Percentiles rank a stretch among this genome's conserved stretches.
Evolutionary conservation across 2,329 filamentous ascomycete species (phyloP).

Genomic region (Aspergillus clavatus): DNA sequence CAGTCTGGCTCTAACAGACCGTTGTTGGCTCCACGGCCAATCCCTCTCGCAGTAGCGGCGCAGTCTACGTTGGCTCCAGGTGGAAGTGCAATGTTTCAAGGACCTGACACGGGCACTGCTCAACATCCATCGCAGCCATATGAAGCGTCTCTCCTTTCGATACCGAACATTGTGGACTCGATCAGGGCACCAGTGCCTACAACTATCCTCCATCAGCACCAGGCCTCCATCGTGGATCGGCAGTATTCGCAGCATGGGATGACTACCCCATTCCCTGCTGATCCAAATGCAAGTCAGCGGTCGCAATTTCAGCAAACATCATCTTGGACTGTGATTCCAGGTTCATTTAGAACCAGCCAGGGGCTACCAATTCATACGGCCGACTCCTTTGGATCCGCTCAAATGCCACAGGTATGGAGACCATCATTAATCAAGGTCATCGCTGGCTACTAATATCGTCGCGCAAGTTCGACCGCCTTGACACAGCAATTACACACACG

Average conservation of each 20-base stretch:
- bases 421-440: neutral
- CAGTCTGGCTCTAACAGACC: slow-evolving; percentile 30
- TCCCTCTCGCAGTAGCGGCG: slow-evolving; percentile 8
- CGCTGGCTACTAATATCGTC: neutral
- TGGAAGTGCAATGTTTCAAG: slow-evolving; percentile 1
- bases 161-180: neutral
- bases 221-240: neutral
- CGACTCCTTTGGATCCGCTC: neutral
- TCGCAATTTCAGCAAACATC: neutral
- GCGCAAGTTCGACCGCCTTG: neutral
- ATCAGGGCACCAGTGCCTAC: neutral
- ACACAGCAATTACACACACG: neutral
- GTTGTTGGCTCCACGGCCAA: slow-evolving; percentile 31
- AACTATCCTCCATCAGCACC: neutral
- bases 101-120: slow-evolving; percentile 10
- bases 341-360: neutral
- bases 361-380: neutral
- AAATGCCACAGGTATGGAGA: neutral
- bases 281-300: neutral
- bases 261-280: neutral
- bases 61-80: slow-evolving; percentile 10
- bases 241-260: neutral
- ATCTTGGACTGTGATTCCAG: neutral
- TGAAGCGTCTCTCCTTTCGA: neutral
- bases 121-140: slow-evolving; percentile 12